phyloP scores from a whole-genome alignment of 805 yeast genomes.

The Candida sphagnicola region DNA sequence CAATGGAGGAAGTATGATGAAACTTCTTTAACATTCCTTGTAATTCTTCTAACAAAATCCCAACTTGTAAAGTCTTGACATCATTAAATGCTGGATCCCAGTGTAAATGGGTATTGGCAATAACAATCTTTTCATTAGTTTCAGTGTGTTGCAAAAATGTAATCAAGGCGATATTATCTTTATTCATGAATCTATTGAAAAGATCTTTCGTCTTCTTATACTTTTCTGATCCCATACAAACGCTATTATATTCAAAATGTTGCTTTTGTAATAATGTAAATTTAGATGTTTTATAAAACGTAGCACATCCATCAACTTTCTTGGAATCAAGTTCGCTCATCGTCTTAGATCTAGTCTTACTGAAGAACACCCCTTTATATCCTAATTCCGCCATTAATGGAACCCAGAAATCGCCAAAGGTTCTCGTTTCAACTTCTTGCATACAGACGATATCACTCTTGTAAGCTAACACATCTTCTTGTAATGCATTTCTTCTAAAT shows the following conservation, averaged over 20 bases:
- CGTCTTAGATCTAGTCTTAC: conserved; percentile 89
- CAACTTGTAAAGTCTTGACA: conserved; percentile 94
- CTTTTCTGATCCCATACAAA: conserved; percentile 76
- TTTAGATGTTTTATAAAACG: conserved; percentile 68
- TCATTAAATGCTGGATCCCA: conserved; percentile 98
- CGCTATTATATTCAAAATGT: conserved; percentile 76
- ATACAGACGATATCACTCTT: conserved; percentile 80
- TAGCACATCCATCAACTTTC: conserved; percentile 98
- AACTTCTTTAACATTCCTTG: conserved; percentile 58
- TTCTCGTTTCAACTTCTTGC: conserved; percentile 91
- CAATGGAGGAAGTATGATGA: conserved; percentile 40
- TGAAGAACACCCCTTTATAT: conserved; percentile 77
- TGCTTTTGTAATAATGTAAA: conserved; percentile 70
- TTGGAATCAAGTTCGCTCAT: conserved; percentile 77
- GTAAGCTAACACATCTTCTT: conserved; percentile 63
- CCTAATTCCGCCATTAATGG: conserved; percentile 71
- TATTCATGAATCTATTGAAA: conserved; percentile 92
- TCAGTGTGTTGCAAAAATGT: conserved; percentile 67
- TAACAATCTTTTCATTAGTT: conserved; percentile 67
- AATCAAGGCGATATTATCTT: conserved; percentile 87
- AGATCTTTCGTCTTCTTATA: conserved; percentile 92
- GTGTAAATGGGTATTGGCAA: conserved; percentile 91
- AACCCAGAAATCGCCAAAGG: conserved; percentile 82
- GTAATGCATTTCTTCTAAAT: conserved; percentile 73
- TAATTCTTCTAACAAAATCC: conserved; percentile 83